Evolutionary conservation across 768 basidiomycete genomes (phyloP).

Genomic region (Aureoboletus auriporus): DNA sequence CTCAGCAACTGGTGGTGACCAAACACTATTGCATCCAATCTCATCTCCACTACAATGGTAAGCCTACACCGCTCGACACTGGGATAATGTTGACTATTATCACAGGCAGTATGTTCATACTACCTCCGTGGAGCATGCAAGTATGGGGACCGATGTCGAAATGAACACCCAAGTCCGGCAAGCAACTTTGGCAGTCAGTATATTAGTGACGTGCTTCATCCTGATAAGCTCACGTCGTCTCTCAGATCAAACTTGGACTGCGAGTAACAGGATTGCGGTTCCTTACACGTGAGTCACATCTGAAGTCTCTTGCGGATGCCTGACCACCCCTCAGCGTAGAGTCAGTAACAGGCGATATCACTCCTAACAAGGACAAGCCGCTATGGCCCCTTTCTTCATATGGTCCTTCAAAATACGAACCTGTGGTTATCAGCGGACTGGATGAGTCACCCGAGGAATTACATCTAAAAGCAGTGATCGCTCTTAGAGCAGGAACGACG

Average conservation of each 20-base stretch:
- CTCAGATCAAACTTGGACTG: conserved; percentile 41
- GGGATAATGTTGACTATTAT: conserved; percentile 2
- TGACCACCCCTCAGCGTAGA: conserved; percentile 44
- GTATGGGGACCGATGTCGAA: conserved; percentile 62
- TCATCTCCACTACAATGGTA: conserved; percentile 18
- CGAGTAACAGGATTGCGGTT: conserved; percentile 25
- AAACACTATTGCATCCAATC: no score
- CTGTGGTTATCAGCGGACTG: conserved; percentile 55
- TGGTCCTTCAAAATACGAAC: conserved; percentile 72
- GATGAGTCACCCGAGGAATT: conserved; percentile 82
- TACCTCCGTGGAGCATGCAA: conserved; percentile 61
- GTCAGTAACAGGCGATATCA: conserved; percentile 60
- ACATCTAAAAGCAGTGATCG: conserved; percentile 56
- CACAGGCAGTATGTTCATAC: conserved; percentile 56
- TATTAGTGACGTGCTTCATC: conserved; percentile 6
- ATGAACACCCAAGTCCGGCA: conserved; percentile 53
- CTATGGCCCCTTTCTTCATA: conserved; percentile 78
- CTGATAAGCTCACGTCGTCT: conserved; percentile 7
- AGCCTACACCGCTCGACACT: neutral
- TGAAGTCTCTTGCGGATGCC: neutral
- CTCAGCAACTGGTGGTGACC: neutral
- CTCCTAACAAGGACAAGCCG: conserved; percentile 59
- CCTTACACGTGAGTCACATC: conserved; percentile 37
- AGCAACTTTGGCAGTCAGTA: conserved; percentile 51
- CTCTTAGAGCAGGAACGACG: conserved; percentile 48